A percentile compares a stretch with the other conserved stretches of the same genome.
phyloP scores from a whole-genome alignment of 768 basidiomycete genomes.

The Suillus discolor region DNA sequence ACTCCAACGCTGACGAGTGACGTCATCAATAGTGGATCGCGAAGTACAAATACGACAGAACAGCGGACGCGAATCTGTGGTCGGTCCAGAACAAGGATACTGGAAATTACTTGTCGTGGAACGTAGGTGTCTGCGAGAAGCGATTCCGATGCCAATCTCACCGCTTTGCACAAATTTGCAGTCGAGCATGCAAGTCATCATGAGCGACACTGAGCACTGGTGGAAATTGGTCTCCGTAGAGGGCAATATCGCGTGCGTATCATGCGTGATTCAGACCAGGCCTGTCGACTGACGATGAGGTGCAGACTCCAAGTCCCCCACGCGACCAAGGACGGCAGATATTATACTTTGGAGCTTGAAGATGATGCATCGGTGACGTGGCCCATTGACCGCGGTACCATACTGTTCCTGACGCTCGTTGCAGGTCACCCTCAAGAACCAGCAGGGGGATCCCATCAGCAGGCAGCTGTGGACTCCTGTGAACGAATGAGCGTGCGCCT shows the following conservation, averaged over 20 bases:
- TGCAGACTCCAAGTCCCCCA: neutral
- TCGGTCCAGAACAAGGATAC: neutral
- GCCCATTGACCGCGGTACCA: neutral
- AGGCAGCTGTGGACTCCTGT: neutral
- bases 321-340: no score
- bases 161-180: neutral
- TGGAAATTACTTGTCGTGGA: neutral
- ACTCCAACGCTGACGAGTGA: neutral
- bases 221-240: neutral
- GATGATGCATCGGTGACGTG: neutral
- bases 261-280: neutral
- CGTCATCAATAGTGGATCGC: neutral
- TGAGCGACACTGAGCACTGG: neutral
- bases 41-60: accelerated
- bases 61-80: accelerated
- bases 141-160: neutral
- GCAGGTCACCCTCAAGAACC: neutral
- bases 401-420: neutral
- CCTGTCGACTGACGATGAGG: neutral
- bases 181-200: neutral
- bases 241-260: neutral
- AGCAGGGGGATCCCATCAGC: accelerated
- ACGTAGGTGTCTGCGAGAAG: neutral
- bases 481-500: neutral
- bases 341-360: neutral